phyloP scores from a whole-genome alignment of 306 rosid species.

The Begonia loranthoides region DNA sequence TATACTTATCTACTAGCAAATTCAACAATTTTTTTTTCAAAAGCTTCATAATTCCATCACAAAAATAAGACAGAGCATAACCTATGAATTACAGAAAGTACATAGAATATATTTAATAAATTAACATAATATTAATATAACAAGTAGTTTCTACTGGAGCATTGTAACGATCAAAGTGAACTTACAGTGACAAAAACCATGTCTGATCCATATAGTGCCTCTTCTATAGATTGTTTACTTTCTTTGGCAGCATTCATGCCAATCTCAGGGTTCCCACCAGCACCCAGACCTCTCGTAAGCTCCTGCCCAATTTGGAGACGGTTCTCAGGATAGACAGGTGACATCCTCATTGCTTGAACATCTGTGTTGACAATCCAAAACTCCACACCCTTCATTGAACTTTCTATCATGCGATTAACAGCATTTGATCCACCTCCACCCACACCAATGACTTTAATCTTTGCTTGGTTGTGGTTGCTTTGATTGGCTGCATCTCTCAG shows the following conservation, averaged over 20 bases:
- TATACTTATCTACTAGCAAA: background rate
- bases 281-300: constrained; percentile 98
- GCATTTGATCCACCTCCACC: constrained; percentile 99
- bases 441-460: constrained; percentile 84
- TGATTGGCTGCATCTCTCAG: constrained; percentile 29
- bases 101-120: background rate
- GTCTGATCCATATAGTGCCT: constrained; percentile 82
- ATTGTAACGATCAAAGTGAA: constrained; percentile 22
- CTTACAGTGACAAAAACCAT: constrained; percentile 97
- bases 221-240: constrained; percentile 74
- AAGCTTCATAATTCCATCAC: too few species aligned
- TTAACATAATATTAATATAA: too few species aligned
- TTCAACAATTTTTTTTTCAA: too few species aligned
- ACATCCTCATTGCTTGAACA: constrained; percentile 95
- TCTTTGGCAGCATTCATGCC: constrained; percentile 99
- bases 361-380: constrained; percentile 95
- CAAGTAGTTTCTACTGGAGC: constrained; percentile 5
- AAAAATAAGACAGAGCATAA: too few species aligned
- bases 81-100: background rate
- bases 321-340: constrained; percentile 65
- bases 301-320: constrained; percentile 89
- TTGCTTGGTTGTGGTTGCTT: constrained; percentile 55
- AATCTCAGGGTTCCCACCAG: constrained; percentile 97
- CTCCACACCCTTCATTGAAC: constrained; percentile 91
- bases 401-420: constrained; percentile 95